Evolutionary conservation across 2,329 filamentous ascomycete species (phyloP), one percentile per base, ranked within the genome.

Genomic region (Claviceps sorghi): DNA sequence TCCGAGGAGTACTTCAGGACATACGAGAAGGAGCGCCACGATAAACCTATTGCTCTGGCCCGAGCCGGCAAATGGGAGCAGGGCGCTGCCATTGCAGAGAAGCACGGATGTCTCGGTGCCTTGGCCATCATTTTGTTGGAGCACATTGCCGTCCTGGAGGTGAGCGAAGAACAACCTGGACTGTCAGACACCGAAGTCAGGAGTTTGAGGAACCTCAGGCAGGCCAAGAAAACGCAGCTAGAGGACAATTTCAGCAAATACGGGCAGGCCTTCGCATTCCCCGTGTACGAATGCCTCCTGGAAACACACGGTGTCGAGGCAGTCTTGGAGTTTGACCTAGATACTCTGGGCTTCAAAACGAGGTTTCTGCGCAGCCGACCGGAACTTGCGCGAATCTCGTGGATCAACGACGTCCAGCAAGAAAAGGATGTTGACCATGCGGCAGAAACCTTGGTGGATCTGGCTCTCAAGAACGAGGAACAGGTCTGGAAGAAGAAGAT

Each of bases 401-500:
- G 93, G 93, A 95, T 98, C 69, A 94, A 98, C 64, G 90, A 97
- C 63, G 77, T 97, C 8, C 75, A 82, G 55, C 77, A 79, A 26
- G 86, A 93, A 63, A 76, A 82, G 54, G 82, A 95, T 60, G 88
- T 88, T 56, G 73, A 79, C 13, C 77, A 80, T 52, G 90, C 91
- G 11, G 83, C 84, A 5, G 71, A 80, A 43, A 84, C 83, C 0
- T 75, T 98, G 47, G 72, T 86, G 44, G 72, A 79, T 8, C 74
- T 90, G 21, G 89, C 87, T 0, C 71, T 83, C 21, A 75, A 76
- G 49, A 79, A 81, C 51, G 90, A 96, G 65, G 78, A 80, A 50
- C 84, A 90, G 59, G 70, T 93, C 4, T 97, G 91, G 91, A 88
- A 82, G 69, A 94, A 95, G 71, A 93, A 94, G 66, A 86, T 95